Percentiles rank a stretch among this genome's conserved stretches.
Conservation (phyloP, 1,139 yeast species). For the Suhomyces taliae region DNA sequence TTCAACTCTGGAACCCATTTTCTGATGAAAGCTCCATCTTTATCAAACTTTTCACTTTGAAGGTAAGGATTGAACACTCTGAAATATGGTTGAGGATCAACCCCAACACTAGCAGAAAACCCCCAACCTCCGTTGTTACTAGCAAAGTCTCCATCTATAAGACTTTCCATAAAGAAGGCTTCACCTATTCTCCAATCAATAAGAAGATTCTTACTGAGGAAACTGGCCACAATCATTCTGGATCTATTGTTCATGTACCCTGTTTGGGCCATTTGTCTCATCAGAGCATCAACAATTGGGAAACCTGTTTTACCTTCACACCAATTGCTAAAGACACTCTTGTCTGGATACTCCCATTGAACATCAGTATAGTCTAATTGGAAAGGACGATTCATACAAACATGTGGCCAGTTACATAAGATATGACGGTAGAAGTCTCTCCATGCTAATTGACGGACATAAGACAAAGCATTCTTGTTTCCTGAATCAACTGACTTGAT, state of each 20-base stretch:
- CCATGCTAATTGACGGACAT: constrained; percentile 54
- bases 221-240: constrained; percentile 55
- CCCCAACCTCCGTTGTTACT: constrained; percentile 64
- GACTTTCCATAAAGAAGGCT: constrained; percentile 46
- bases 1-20: constrained; percentile 52
- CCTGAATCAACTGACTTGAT: constrained; percentile 23
- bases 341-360: constrained; percentile 40
- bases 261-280: constrained; percentile 50
- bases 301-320: constrained; percentile 53
- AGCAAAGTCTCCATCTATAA: constrained; percentile 54
- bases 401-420: constrained; percentile 49
- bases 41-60: constrained; percentile 52
- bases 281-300: constrained; percentile 58
- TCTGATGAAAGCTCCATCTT: constrained; percentile 45
- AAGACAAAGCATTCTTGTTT: constrained; percentile 24
- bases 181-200: constrained; percentile 61
- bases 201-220: constrained; percentile 50
- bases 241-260: constrained; percentile 56
- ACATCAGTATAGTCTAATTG: constrained; percentile 40
- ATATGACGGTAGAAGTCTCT: constrained; percentile 57
- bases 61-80: constrained; percentile 54
- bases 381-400: constrained; percentile 51
- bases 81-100: constrained; percentile 58
- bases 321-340: constrained; percentile 46
- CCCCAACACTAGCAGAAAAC: constrained; percentile 50